A percentile compares a stretch with the other conserved stretches of the same genome.
phyloP scores from a whole-genome alignment of 306 rosid genomes.

The Notholithocarpus densiflorus region DNA sequence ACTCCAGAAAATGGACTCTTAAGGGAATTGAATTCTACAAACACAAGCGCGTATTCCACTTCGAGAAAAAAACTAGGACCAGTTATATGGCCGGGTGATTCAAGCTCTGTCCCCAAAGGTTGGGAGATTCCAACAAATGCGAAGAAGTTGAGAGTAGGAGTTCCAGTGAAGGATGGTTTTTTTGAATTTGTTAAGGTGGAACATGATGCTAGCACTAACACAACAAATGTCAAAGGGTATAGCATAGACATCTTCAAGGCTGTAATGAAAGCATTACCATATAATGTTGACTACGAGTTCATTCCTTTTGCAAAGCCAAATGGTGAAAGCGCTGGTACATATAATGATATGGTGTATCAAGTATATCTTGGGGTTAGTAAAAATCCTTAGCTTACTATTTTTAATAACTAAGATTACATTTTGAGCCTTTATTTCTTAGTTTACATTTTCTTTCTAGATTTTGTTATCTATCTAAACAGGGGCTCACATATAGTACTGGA shows the following conservation, averaged over 20 bases:
- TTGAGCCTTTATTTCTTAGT: no score
- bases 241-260: slow-evolving; percentile 35
- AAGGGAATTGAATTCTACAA: neutral
- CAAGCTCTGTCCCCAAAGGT: slow-evolving; percentile 28
- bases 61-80: slow-evolving; percentile 11
- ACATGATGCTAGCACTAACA: slow-evolving; percentile 2
- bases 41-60: neutral
- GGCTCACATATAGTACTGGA: neutral
- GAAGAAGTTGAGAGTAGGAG: slow-evolving; percentile 31
- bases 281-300: slow-evolving; percentile 21
- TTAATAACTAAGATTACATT: neutral
- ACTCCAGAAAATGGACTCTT: slow-evolving; percentile 11
- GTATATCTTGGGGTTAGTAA: slow-evolving; percentile 28
- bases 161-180: slow-evolving; percentile 30
- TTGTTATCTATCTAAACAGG: no score
- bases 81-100: slow-evolving; percentile 46
- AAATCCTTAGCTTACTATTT: no score
- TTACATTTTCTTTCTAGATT: no score
- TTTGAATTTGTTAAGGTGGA: slow-evolving; percentile 23
- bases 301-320: slow-evolving; percentile 21
- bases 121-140: slow-evolving; percentile 33
- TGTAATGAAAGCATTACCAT: slow-evolving; percentile 21
- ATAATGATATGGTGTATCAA: slow-evolving; percentile 29
- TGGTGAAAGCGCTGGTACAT: slow-evolving; percentile 17
- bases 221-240: slow-evolving; percentile 6